Base-by-base conservation (phyloP, 1,139 yeast species). In the Pichia sp. region DNA sequence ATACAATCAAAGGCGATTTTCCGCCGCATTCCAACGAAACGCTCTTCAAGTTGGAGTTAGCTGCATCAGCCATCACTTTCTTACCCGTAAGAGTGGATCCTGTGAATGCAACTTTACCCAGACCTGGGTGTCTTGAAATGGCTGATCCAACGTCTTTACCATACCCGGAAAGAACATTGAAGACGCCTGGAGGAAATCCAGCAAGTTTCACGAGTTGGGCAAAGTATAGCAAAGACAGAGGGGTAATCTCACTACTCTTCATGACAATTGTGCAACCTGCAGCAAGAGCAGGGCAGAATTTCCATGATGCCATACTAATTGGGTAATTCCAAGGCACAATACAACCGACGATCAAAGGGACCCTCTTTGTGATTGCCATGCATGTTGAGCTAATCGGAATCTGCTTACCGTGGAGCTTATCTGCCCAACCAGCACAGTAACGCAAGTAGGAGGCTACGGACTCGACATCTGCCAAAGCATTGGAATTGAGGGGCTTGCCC, bases 11-110 rank as follows among this genome's bases (percentile, higher is more conserved):
- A 62, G 90, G 90, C 19, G 93, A 84, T 68, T 90, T 90, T 58
- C 97, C 97, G 61, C 98, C 98, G 66, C 95, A 85, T 73, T 90
- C 98, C 64, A 92, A 73, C n/a, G 95, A 82, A 40, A 87, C 84
- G 8, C 90, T 89, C 71, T 88, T 89, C 64, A 79, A 67, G 60
- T 79, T 74, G 10, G 77, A 68, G 23, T 90, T 78, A 32, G 95
- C 95, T 30, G 95, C 95, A 57, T 75, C 72, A 60, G 74, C 70
- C 70, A 79, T 82, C 55, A 81, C 72, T 49, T 74, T 63, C 60
- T 74, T 72, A 60, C 85, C 85, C 52, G 80, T 77, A 47, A 75
- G 75, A 47, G 85, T 80, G 10, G 84, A 79, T 58, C 85, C 85
- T 45, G 85, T 80, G 66, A 80, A 80, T 11, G 85, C 81, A 60